Percentiles rank a stretch among this genome's conserved stretches.
These are phyloP conservation scores for Linanthus parryae DNA, from an alignment of 148 eudicot species.

Conservation along the genomic window DNA sequence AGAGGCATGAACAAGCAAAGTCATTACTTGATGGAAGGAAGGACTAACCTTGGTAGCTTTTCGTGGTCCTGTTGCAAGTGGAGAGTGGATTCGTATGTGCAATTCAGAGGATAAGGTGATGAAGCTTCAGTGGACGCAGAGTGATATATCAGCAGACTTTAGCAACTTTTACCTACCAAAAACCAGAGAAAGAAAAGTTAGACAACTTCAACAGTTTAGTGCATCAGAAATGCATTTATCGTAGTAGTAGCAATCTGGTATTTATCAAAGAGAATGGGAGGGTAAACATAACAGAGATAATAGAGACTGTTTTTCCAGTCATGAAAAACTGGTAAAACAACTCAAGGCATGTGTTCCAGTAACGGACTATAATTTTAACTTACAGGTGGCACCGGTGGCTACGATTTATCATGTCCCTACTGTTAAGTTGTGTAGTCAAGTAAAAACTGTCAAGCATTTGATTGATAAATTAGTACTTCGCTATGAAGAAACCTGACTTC, in stretches of 20 bases:
- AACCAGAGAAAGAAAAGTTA: background rate
- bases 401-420: too few species aligned
- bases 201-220: too few species aligned
- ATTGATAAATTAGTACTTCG: too few species aligned
- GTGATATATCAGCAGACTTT: constrained; percentile 1
- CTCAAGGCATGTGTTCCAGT: background rate
- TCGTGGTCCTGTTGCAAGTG: constrained; percentile 7
- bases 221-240: background rate
- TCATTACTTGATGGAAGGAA: constrained; percentile 1
- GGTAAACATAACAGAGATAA: background rate
- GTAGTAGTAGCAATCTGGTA: background rate
- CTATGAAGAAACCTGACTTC: too few species aligned
- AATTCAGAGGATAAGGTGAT: constrained; percentile 1
- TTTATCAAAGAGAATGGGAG: background rate
- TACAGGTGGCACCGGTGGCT: too few species aligned
- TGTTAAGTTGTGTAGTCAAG: too few species aligned
- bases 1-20: constrained; percentile 12
- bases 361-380: too few species aligned
- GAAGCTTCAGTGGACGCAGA: background rate
- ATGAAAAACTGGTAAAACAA: background rate
- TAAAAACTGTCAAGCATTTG: too few species aligned
- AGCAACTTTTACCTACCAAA: background rate
- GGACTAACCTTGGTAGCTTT: background rate
- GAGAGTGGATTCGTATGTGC: constrained; percentile 8
- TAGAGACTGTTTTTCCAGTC: background rate